Evolutionary conservation across 225 moss, liverwort and hornwort species (phyloP).

Genomic region (Ulota crispa): DNA sequence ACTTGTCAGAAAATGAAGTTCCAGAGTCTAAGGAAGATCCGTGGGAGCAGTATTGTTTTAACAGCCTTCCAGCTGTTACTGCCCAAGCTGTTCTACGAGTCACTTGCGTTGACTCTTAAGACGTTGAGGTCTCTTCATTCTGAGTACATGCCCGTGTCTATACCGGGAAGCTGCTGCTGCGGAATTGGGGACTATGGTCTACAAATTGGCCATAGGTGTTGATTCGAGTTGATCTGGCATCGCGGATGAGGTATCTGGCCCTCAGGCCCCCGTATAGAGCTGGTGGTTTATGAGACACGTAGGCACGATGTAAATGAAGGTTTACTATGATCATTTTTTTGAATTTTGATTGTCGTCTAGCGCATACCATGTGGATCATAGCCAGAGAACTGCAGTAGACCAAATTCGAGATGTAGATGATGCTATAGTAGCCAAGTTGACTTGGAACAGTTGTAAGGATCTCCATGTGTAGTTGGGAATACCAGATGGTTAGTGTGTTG

Average conservation of each 20-base stretch:
- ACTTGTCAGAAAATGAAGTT: constrained; percentile 31
- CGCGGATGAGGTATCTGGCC: constrained; percentile 18
- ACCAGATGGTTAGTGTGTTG: constrained; percentile 24
- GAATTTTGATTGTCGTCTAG: constrained; percentile 36
- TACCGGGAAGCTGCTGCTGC: constrained; percentile 24
- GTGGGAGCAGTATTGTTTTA: constrained; percentile 90
- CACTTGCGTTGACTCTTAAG: constrained; percentile 71
- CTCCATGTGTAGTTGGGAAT: constrained; percentile 28
- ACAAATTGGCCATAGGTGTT: constrained; percentile 19
- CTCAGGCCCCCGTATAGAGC: constrained; percentile 23
- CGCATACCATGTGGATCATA: constrained; percentile 11
- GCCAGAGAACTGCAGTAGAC: constrained; percentile 29
- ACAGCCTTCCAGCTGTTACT: constrained; percentile 78
- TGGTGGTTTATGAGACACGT: constrained; percentile 27
- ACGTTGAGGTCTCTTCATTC: constrained; percentile 9
- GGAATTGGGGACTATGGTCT: constrained; percentile 4
- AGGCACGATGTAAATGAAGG: constrained; percentile 40
- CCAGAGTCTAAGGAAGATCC: constrained; percentile 55
- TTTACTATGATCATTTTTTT: constrained; percentile 30
- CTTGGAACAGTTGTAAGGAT: constrained; percentile 27
- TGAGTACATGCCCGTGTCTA: constrained; percentile 18
- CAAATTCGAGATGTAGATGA: constrained; percentile 27
- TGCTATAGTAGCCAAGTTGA: constrained; percentile 27
- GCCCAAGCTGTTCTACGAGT: constrained; percentile 98
- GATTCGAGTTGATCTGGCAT: constrained; percentile 20